Conservation (phyloP, 805 yeast genomes). For the Clavispora phyllophila region DNA sequence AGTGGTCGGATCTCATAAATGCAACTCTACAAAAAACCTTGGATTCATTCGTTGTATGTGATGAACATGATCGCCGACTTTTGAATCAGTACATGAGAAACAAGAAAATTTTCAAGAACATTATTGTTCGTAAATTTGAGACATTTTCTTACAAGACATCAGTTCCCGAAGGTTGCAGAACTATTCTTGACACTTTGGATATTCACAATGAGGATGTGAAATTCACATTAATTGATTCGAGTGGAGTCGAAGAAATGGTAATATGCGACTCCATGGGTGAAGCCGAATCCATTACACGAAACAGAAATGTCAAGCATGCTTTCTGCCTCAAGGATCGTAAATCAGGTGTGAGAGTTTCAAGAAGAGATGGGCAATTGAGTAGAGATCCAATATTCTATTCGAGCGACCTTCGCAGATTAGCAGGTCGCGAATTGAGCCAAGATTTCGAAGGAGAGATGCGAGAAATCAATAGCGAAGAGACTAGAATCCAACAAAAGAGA, state of each 20-base stretch:
- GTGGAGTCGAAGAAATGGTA: constrained; percentile 53
- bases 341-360: constrained; percentile 42
- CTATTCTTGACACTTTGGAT: constrained; percentile 58
- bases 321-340: constrained; percentile 29
- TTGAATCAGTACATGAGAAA: constrained; percentile 30
- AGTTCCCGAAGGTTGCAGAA: constrained; percentile 36
- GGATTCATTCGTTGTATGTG: constrained; percentile 63
- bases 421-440: constrained; percentile 15
- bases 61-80: constrained; percentile 50
- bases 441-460: constrained; percentile 15
- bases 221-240: constrained; percentile 60
- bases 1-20: constrained; percentile 63
- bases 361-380: constrained; percentile 40
- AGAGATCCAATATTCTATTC: constrained; percentile 50
- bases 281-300: constrained; percentile 40
- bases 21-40: constrained; percentile 44
- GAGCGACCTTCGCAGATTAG: constrained; percentile 25
- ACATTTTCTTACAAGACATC: constrained; percentile 47
- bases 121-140: constrained; percentile 53
- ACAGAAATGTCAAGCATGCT: constrained; percentile 36
- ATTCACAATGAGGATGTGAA: constrained; percentile 51
- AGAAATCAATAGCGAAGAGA: constrained; percentile 13
- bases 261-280: constrained; percentile 46
- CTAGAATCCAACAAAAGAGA: constrained; percentile 10
- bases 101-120: constrained; percentile 29